Evolutionary conservation across 768 basidiomycete species (phyloP).

Genomic region (Tulasnella sp.): DNA sequence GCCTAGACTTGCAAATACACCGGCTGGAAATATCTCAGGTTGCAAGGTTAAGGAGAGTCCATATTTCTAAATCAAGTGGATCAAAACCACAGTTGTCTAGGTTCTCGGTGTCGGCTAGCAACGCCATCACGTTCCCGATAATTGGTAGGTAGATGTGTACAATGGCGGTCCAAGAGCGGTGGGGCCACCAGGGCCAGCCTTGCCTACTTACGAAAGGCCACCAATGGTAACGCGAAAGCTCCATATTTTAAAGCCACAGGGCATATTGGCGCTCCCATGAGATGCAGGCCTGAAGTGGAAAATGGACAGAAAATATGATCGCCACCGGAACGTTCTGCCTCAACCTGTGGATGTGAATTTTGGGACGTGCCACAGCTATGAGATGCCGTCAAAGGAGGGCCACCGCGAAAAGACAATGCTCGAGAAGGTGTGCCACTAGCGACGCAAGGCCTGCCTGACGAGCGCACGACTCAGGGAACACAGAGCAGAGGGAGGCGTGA

Average conservation of each 20-base stretch:
- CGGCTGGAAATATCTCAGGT: background rate
- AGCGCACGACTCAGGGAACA: background rate
- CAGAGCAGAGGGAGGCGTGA: background rate
- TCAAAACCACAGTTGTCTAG: background rate
- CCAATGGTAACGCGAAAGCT: background rate
- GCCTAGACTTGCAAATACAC: background rate
- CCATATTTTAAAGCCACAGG: background rate
- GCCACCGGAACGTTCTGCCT: background rate
- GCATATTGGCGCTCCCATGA: background rate
- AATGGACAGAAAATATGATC: background rate
- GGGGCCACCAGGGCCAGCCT: background rate
- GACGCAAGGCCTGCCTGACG: background rate
- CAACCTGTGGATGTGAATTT: background rate
- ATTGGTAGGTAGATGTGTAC: background rate
- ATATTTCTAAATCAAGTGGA: background rate
- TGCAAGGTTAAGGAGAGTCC: background rate
- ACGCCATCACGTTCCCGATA: background rate
- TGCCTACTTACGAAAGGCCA: background rate
- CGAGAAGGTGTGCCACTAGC: background rate
- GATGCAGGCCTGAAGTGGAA: background rate
- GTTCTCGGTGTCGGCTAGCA: background rate
- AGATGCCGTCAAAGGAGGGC: background rate
- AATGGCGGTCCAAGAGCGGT: background rate
- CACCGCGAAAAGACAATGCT: background rate
- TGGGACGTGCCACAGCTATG: background rate